phyloP scores from a whole-genome alignment of 176 grass and related monocot species.

The Urochloa ruziziensis region DNA sequence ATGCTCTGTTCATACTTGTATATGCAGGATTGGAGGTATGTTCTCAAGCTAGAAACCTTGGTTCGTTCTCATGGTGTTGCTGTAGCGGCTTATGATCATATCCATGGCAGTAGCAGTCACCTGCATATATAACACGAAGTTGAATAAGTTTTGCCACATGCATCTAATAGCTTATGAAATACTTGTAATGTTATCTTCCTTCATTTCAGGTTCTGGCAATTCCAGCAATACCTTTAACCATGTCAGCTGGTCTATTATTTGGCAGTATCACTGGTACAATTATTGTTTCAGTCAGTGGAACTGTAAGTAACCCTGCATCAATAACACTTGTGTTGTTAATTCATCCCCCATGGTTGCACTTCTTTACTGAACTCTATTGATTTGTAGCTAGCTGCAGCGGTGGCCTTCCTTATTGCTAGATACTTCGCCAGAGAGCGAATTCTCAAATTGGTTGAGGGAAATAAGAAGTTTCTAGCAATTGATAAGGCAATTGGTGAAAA shows the following conservation, averaged over 20 bases:
- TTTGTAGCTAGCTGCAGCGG: slow-evolving; percentile 76
- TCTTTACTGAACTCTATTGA: slow-evolving; percentile 38
- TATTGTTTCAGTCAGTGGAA: slow-evolving; percentile 93
- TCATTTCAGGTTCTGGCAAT: slow-evolving; percentile 83
- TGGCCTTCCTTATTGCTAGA: slow-evolving; percentile 96
- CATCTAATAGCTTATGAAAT: neutral
- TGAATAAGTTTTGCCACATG: neutral
- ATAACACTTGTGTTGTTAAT: neutral
- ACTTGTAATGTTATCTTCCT: neutral
- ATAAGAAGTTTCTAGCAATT: slow-evolving; percentile 97
- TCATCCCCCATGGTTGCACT: neutral
- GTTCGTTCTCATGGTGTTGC: neutral
- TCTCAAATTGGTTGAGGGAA: slow-evolving; percentile 96
- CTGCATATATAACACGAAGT: neutral
- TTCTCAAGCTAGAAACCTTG: neutral
- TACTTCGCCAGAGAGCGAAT: slow-evolving; percentile 98
- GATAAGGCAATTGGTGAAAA: slow-evolving; percentile 99
- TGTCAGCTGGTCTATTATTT: slow-evolving; percentile 91
- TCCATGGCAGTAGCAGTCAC: neutral
- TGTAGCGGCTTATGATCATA: neutral
- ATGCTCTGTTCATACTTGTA: slow-evolving; percentile 85
- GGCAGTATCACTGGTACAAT: slow-evolving; percentile 86
- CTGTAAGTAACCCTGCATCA: slow-evolving; percentile 56
- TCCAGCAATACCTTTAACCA: slow-evolving; percentile 97
- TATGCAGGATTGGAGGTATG: slow-evolving; percentile 94